These are phyloP conservation scores for Thelonectria discophora DNA, from an alignment of 2,329 filamentous ascomycete genomes.

Conservation along the genomic window DNA sequence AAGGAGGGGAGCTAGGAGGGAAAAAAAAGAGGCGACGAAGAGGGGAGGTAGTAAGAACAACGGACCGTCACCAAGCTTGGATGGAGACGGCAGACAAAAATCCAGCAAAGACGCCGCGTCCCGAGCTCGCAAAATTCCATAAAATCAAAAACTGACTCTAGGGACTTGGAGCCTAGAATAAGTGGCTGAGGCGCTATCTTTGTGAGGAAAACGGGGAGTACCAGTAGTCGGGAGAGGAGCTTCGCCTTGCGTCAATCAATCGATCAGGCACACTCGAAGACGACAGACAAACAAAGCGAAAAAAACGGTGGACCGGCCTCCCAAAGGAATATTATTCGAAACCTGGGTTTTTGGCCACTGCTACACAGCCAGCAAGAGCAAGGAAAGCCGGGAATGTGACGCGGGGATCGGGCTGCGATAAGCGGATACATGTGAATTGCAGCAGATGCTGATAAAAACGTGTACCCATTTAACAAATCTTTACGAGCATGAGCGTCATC, in stretches of 20 bases:
- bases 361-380: neutral
- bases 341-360: neutral
- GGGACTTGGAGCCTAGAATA: neutral
- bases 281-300: conserved; percentile 7
- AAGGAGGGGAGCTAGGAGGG: conserved; percentile 9
- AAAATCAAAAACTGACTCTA: neutral
- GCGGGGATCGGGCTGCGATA: conserved; percentile 9
- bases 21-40: conserved; percentile 19
- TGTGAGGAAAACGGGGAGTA: neutral
- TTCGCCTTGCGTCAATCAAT: conserved; percentile 25
- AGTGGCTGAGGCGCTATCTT: neutral
- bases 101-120: conserved; percentile 11
- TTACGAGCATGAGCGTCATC: conserved; percentile 24
- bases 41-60: conserved; percentile 18
- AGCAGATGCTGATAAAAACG: fast-evolving
- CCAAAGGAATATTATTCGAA: conserved; percentile 3
- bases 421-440: neutral
- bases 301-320: conserved; percentile 5
- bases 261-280: conserved; percentile 22
- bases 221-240: conserved; percentile 6
- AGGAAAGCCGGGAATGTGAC: neutral
- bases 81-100: conserved; percentile 14
- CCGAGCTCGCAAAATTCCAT: conserved; percentile 7
- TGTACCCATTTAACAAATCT: conserved; percentile 10
- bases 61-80: conserved; percentile 13